phyloP scores from a whole-genome alignment of 73 alveolate species.

The Paramecium bursaria region DNA sequence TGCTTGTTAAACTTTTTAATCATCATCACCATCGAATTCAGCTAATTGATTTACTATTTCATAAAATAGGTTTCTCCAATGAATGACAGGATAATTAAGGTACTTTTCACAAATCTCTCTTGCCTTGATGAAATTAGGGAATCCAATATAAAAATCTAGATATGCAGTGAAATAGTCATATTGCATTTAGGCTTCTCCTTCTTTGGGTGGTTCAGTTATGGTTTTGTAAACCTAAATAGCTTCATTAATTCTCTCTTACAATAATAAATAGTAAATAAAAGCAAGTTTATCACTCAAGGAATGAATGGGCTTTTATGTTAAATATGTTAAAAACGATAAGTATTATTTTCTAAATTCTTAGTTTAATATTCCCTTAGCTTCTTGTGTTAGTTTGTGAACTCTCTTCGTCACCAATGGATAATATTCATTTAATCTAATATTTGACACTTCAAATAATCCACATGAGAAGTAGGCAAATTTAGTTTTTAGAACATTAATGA shows the following conservation, averaged over 20 bases:
- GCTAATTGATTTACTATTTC: conserved; percentile 80
- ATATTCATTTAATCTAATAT: conserved; percentile 81
- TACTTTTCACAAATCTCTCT: conserved; percentile 80
- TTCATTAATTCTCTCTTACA: conserved; percentile 68
- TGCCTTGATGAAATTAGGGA: conserved; percentile 79
- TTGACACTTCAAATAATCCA: conserved; percentile 10
- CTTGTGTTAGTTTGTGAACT: conserved; percentile 86
- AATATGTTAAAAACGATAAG: conserved; percentile 35
- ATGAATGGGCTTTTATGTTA: conserved; percentile 37
- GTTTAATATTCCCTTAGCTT: conserved; percentile 67
- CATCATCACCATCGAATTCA: conserved; percentile 82
- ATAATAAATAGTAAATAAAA: conserved; percentile 61
- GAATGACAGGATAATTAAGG: conserved; percentile 82
- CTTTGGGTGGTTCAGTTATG: not conserved
- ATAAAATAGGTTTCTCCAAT: conserved; percentile 85
- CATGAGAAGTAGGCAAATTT: conserved; percentile 48
- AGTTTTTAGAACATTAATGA: conserved; percentile 11
- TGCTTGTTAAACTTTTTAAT: conserved; percentile 48
- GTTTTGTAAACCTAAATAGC: conserved; percentile 58
- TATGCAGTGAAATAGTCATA: conserved; percentile 82
- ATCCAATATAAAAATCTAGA: conserved; percentile 78
- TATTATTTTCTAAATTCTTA: conserved; percentile 61
- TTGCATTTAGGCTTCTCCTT: conserved; percentile 67
- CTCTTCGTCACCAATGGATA: conserved; percentile 92
- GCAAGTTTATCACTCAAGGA: conserved; percentile 65